Evolutionary conservation across 129 eudicot genomes (phyloP).

Genomic region (Erigeron canadensis): DNA sequence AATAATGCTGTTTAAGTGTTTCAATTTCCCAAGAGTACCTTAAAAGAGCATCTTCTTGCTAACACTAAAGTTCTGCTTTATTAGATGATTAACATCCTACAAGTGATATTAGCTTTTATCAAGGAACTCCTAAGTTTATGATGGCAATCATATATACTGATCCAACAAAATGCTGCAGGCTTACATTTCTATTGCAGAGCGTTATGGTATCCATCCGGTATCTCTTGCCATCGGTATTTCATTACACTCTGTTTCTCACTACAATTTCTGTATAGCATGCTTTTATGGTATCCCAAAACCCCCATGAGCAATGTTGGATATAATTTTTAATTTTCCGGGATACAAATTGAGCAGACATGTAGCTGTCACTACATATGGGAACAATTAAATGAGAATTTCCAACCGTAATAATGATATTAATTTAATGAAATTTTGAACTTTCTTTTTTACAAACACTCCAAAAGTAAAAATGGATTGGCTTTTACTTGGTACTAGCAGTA

Average conservation of each 20-base stretch:
- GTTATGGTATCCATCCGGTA: constrained; percentile 76
- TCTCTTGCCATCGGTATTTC: constrained; percentile 82
- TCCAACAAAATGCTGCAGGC: constrained; percentile 45
- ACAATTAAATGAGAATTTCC: neutral
- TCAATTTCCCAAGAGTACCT: too few relatives aligned
- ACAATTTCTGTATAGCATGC: neutral
- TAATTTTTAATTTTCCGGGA: too few relatives aligned
- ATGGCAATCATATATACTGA: constrained; percentile 7
- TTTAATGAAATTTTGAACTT: neutral
- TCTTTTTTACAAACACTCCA: neutral
- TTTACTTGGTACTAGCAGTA: neutral
- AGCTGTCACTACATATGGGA: neutral
- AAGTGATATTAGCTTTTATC: neutral
- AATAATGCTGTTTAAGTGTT: too few relatives aligned
- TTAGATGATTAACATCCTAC: too few relatives aligned
- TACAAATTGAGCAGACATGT: neutral
- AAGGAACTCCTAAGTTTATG: neutral
- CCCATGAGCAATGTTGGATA: too few relatives aligned
- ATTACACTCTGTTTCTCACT: neutral
- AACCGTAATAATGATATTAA: neutral
- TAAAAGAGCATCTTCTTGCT: too few relatives aligned
- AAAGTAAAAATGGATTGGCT: neutral
- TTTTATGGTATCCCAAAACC: neutral
- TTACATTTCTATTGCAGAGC: constrained; percentile 60
- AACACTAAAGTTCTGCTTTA: too few relatives aligned